A percentile compares a stretch with the other conserved stretches of the same genome.
Conservation (phyloP, 2,329 filamentous ascomycete genomes). For the Trichoderma lentiforme region DNA sequence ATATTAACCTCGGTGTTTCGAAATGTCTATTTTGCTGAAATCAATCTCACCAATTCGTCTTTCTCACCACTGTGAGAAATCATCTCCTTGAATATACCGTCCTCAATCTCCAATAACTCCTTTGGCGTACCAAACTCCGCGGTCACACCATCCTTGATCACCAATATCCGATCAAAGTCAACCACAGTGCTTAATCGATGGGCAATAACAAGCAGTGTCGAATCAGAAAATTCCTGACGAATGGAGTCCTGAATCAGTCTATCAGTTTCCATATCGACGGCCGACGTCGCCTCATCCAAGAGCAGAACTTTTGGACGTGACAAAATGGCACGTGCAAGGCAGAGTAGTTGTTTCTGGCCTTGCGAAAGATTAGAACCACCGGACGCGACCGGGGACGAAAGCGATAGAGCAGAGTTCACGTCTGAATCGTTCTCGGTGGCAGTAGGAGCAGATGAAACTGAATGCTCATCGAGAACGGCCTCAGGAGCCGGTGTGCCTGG, state of each 20-base stretch:
- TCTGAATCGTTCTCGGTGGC: slow-evolving; percentile 31
- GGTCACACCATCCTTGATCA: slow-evolving; percentile 59
- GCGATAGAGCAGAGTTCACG: neutral
- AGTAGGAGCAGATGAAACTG: slow-evolving; percentile 44
- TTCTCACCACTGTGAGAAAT: slow-evolving; percentile 10
- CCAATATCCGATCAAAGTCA: slow-evolving; percentile 65
- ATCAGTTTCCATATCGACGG: slow-evolving; percentile 68
- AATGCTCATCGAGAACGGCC: neutral
- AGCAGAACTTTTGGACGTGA: slow-evolving; percentile 65
- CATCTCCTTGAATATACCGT: slow-evolving; percentile 53
- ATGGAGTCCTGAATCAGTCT: slow-evolving; percentile 65
- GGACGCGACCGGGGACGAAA: slow-evolving; percentile 48
- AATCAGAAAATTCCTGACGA: slow-evolving; percentile 60
- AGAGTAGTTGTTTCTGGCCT: slow-evolving; percentile 66
- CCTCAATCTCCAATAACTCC: slow-evolving; percentile 48
- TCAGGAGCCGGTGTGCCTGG: neutral
- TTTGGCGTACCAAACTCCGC: slow-evolving; percentile 60
- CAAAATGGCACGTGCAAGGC: slow-evolving; percentile 49
- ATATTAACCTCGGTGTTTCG: neutral
- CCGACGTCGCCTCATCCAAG: slow-evolving; percentile 68
- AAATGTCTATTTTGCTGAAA: neutral
- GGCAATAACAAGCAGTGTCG: slow-evolving; percentile 65
- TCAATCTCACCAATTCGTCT: slow-evolving; percentile 3
- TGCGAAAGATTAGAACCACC: slow-evolving; percentile 66
- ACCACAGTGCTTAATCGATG: slow-evolving; percentile 67